Percentiles rank a stretch among this genome's conserved stretches.
Evolutionary conservation across 2,329 filamentous ascomycete genomes (phyloP).

Genomic region (Diaporthe sp.): DNA sequence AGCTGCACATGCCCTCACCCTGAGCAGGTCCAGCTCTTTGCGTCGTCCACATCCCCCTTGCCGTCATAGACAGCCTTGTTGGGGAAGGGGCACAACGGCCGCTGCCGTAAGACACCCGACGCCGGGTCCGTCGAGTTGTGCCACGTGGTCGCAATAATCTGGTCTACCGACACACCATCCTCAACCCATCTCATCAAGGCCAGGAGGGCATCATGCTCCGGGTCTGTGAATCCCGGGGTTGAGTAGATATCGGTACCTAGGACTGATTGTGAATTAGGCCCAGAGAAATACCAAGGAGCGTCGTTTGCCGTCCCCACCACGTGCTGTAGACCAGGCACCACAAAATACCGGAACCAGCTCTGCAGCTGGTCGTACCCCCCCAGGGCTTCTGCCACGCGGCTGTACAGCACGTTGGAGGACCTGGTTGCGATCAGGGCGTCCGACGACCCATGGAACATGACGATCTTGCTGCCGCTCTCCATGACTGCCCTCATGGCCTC

Average conservation of each 20-base stretch:
- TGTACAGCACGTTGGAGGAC: conserved; percentile 52
- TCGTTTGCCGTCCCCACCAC: conserved; percentile 53
- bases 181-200: conserved; percentile 46
- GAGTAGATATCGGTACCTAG: conserved; percentile 47
- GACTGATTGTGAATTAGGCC: too few relatives aligned
- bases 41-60: conserved; percentile 32
- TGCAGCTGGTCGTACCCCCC: conserved; percentile 51
- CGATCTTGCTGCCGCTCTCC: conserved; percentile 55
- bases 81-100: conserved; percentile 48
- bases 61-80: conserved; percentile 40
- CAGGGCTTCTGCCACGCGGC: conserved; percentile 54
- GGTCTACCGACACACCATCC: conserved; percentile 40
- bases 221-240: conserved; percentile 53
- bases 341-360: conserved; percentile 66
- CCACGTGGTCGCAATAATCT: conserved; percentile 45
- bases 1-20: neutral
- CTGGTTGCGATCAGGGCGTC: conserved; percentile 54
- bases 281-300: conserved; percentile 43
- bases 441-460: conserved; percentile 58
- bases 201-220: conserved; percentile 50
- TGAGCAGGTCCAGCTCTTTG: conserved; percentile 39
- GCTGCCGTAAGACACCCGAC: conserved; percentile 45
- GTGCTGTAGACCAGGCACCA: conserved; percentile 65
- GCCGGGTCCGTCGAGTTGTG: conserved; percentile 34
- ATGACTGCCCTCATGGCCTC: conserved; percentile 48